Evolutionary conservation across 768 basidiomycete genomes (phyloP).

Genomic region (Pleurotus sapidus): DNA sequence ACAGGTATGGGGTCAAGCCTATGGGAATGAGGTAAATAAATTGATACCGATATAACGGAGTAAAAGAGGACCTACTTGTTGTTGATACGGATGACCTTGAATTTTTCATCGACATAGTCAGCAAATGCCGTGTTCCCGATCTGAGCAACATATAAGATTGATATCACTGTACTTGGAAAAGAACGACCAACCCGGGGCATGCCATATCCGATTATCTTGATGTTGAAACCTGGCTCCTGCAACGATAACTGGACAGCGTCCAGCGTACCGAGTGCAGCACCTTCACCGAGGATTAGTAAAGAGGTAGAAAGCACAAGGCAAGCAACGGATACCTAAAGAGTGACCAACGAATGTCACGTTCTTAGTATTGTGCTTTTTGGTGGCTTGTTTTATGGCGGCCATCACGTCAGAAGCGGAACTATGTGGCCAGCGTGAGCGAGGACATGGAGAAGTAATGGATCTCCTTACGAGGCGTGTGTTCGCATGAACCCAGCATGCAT

Average conservation of each 20-base stretch:
- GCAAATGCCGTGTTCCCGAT: slow-evolving; percentile 5
- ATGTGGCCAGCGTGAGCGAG: neutral
- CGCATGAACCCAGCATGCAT: slow-evolving; percentile 2
- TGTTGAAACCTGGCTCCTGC: neutral
- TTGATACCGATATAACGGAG: neutral
- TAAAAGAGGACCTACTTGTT: neutral
- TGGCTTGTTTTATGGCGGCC: slow-evolving; percentile 3
- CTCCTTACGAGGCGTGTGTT: neutral
- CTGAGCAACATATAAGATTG: neutral
- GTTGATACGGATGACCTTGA: neutral
- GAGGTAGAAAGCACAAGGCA: no score
- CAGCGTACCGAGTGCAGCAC: neutral
- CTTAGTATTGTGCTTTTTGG: neutral
- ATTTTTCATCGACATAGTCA: neutral
- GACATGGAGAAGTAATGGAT: neutral
- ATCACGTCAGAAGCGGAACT: neutral
- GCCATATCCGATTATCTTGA: neutral
- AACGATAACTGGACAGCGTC: slow-evolving; percentile 1
- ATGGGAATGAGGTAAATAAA: neutral
- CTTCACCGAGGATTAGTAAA: neutral
- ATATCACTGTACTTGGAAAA: no score
- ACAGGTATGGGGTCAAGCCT: slow-evolving; percentile 6
- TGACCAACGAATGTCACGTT: slow-evolving; percentile 3
- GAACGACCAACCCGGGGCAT: slow-evolving; percentile 3
- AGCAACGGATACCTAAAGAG: no score